Percentiles rank a stretch among this genome's conserved stretches.
Evolutionary conservation across 2,329 filamentous ascomycete genomes (phyloP).

Genomic region (Aspergillus vadensis): DNA sequence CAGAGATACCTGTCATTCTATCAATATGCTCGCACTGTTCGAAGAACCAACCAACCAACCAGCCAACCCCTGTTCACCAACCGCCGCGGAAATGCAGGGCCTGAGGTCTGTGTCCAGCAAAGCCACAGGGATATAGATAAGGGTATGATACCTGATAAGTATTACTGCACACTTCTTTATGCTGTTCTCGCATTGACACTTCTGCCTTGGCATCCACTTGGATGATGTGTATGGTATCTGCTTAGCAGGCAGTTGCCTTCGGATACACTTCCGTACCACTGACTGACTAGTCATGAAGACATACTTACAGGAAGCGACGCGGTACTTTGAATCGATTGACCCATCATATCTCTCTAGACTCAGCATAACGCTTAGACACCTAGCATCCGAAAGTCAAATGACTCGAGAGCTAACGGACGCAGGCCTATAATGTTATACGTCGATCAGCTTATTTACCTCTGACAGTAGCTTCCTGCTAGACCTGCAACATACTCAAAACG

Average conservation of each 20-base stretch:
- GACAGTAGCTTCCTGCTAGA: not conserved
- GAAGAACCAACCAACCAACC: not conserved
- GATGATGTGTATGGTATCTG: not conserved
- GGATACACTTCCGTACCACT: no score
- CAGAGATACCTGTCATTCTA: not conserved
- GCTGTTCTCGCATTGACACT: not conserved
- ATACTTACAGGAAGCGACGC: not conserved
- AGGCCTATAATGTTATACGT: no score
- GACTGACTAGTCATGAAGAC: not conserved
- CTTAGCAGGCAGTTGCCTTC: not conserved
- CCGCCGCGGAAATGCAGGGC: conserved; percentile 1
- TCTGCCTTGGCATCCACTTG: not conserved
- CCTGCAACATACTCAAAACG: not conserved
- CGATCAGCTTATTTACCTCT: no score
- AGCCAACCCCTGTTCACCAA: not conserved
- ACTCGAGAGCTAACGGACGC: no score
- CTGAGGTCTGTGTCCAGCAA: not conserved
- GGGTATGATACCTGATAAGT: not conserved
- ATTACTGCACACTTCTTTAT: not conserved
- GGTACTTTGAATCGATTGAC: no score
- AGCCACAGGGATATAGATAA: not conserved
- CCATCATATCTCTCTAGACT: no score
- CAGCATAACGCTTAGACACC: no score
- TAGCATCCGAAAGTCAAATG: no score
- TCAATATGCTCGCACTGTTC: not conserved